Conservation (phyloP, 1,284 basidiomycete species). For the Cystobasidiaceae sp. region DNA sequence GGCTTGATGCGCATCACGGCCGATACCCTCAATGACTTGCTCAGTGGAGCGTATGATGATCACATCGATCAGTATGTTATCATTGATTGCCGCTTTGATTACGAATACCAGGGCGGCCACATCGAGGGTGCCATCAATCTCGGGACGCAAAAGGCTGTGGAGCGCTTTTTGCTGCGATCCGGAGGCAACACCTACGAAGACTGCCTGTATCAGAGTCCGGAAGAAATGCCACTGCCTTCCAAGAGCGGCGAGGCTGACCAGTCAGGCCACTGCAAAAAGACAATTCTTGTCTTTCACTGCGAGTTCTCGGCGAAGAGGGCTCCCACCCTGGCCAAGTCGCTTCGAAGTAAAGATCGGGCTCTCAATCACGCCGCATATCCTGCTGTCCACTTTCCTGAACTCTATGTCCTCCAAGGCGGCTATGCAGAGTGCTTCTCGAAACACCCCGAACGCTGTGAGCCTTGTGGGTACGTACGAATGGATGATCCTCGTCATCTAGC, state of each 20-base stretch:
- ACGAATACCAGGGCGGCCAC: conserved; percentile 92
- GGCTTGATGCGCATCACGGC: conserved; percentile 85
- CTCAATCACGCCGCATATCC: conserved; percentile 85
- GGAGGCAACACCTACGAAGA: conserved; percentile 43
- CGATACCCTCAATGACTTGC: conserved; percentile 69
- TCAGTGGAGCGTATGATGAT: conserved; percentile 65
- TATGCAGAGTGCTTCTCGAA: conserved; percentile 80
- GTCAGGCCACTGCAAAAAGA: conserved; percentile 58
- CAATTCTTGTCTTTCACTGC: conserved; percentile 91
- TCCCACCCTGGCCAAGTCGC: conserved; percentile 91
- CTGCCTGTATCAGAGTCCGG: conserved; percentile 36
- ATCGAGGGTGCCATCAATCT: conserved; percentile 88
- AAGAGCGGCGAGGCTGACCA: conserved; percentile 64
- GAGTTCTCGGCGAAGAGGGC: conserved; percentile 94
- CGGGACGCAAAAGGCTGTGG: conserved; percentile 70
- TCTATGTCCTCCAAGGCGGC: conserved; percentile 94
- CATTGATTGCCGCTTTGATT: conserved; percentile 96
- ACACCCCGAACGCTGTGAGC: conserved; percentile 66
- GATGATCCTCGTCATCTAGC: conserved; percentile 78
- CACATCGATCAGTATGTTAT: conserved; percentile 67
- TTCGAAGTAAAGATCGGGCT: conserved; percentile 82
- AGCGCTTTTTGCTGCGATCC: conserved; percentile 68
- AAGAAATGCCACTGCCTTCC: conserved; percentile 64
- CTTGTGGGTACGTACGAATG: conserved; percentile 82
- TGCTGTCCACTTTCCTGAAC: conserved; percentile 88